Evolutionary conservation across 108 stramenopile genomes (phyloP).

Genomic region (Cyclotella cryptica): DNA sequence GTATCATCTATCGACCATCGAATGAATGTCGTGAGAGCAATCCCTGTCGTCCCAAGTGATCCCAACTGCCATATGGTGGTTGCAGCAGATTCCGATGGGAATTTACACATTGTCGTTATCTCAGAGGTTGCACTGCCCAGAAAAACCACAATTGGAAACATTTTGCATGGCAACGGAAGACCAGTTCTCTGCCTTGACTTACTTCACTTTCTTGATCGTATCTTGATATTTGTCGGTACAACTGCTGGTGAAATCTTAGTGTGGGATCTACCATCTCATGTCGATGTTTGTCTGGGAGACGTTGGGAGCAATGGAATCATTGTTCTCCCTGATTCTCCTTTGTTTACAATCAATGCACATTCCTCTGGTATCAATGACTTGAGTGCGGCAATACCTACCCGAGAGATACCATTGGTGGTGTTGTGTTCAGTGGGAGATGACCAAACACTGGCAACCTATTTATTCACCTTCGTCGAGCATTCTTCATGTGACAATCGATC

Average conservation of each 20-base stretch:
- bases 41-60: constrained; percentile 48
- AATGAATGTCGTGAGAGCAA: constrained; percentile 73
- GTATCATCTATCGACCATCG: constrained; percentile 73
- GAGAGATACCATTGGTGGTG: constrained; percentile 11
- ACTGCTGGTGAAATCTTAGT: constrained; percentile 66
- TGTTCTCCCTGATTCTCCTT: constrained; percentile 19
- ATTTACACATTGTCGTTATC: constrained; percentile 55
- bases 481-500: not conserved
- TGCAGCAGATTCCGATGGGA: constrained; percentile 80
- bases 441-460: constrained; percentile 58
- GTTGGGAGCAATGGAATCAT: too few species aligned
- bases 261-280: constrained; percentile 54
- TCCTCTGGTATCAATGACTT: constrained; percentile 75
- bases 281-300: not conserved
- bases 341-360: constrained; percentile 53
- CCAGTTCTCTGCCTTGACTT: constrained; percentile 70
- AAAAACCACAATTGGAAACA: constrained; percentile 40
- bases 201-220: constrained; percentile 20
- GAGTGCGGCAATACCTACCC: constrained; percentile 2
- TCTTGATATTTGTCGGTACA: constrained; percentile 67
- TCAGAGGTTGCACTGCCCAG: constrained; percentile 36
- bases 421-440: constrained; percentile 79
- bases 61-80: constrained; percentile 55
- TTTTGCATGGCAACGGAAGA: constrained; percentile 39
- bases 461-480: constrained; percentile 13